These are phyloP conservation scores for Zygotorulaspora sp. DNA, from an alignment of 805 yeast genomes.

Conservation along the genomic window DNA sequence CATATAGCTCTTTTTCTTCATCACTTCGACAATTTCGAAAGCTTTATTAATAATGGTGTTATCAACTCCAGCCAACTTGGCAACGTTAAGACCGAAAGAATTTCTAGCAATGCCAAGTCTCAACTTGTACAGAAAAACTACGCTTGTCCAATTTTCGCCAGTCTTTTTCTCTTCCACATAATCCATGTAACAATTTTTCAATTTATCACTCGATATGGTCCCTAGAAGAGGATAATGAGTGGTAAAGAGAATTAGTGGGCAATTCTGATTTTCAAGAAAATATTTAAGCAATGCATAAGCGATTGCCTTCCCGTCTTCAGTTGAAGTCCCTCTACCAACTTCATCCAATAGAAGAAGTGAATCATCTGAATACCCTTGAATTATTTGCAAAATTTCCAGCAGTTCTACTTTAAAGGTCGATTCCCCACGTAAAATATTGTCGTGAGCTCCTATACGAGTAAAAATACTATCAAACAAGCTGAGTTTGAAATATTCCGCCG, in stretches of 20 bases:
- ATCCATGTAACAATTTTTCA: conserved; percentile 70
- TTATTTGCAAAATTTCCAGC: conserved; percentile 87
- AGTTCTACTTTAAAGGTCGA: conserved; percentile 94
- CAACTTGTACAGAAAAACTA: conserved; percentile 51
- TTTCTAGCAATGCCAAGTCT: conserved; percentile 49
- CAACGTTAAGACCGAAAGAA: conserved; percentile 84
- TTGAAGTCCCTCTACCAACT: conserved; percentile 88
- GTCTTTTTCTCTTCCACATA: conserved; percentile 41
- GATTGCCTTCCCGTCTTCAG: conserved; percentile 75
- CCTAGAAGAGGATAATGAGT: conserved; percentile 78
- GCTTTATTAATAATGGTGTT: conserved; percentile 45
- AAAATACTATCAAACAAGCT: conserved; percentile 61
- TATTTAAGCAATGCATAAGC: conserved; percentile 69
- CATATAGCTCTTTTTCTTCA: conserved; percentile 14
- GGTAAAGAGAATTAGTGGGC: conserved; percentile 66
- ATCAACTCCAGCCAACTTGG: conserved; percentile 65
- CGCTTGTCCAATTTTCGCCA: conserved; percentile 37
- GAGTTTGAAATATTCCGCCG: conserved; percentile 47
- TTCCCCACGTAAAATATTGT: conserved; percentile 66
- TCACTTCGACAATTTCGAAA: conserved; percentile 25
- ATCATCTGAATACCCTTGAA: conserved; percentile 70
- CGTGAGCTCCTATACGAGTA: conserved; percentile 78
- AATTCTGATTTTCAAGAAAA: conserved; percentile 38
- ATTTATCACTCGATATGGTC: conserved; percentile 41
- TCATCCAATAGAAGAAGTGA: conserved; percentile 90